Evolutionary conservation across 495 filamentous ascomycete species (phyloP).

Genomic region (Darksidea phi): DNA sequence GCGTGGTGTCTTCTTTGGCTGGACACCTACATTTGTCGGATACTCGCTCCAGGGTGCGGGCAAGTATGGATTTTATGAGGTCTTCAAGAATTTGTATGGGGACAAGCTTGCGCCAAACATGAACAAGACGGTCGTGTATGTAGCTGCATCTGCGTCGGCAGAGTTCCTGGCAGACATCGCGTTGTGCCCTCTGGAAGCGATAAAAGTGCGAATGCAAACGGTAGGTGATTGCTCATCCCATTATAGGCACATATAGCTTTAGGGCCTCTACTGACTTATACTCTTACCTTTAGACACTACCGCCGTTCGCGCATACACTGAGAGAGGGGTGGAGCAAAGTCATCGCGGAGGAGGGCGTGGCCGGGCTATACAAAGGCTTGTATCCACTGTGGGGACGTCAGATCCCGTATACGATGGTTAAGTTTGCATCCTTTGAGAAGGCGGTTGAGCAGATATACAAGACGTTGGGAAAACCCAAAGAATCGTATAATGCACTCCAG

Average conservation of each 20-base stretch:
- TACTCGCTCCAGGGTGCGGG: conserved; percentile 73
- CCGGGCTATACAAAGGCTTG: conserved; percentile 66
- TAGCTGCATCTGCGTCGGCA: conserved; percentile 63
- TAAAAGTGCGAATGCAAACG: conserved; percentile 75
- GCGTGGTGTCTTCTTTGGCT: conserved; percentile 70
- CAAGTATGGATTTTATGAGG: conserved; percentile 76
- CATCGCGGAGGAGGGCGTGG: conserved; percentile 57
- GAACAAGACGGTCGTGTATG: conserved; percentile 63
- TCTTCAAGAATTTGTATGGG: conserved; percentile 72
- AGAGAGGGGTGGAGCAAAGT: conserved; percentile 64
- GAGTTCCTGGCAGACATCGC: conserved; percentile 70
- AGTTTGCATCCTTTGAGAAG: conserved; percentile 73
- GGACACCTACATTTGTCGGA: conserved; percentile 67
- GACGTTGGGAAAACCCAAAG: conserved; percentile 63
- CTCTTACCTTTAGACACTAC: conserved; percentile 49
- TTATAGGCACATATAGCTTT: too few relatives aligned
- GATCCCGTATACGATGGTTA: conserved; percentile 75
- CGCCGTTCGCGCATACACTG: conserved; percentile 61
- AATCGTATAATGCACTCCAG: conserved; percentile 58
- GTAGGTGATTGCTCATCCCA: too few relatives aligned
- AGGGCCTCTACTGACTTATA: too few relatives aligned
- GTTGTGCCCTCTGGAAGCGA: conserved; percentile 66
- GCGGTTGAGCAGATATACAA: conserved; percentile 64
- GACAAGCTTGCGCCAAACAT: conserved; percentile 60
- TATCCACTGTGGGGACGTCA: conserved; percentile 70